These are phyloP conservation scores for Pelargonium fulgidum DNA, from an alignment of 441 rosid species.

Conservation along the genomic window DNA sequence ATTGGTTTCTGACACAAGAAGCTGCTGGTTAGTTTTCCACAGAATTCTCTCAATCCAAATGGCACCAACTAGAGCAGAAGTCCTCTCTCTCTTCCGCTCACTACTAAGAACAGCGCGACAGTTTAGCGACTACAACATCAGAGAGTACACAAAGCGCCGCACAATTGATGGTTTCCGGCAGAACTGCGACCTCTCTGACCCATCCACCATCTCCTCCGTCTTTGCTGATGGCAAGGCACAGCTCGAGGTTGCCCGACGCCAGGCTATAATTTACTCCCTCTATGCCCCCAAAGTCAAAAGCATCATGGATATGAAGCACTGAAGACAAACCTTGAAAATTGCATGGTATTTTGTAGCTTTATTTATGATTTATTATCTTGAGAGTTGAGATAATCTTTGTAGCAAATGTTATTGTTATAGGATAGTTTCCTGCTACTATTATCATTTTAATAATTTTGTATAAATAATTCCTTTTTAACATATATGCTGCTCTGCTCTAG, in stretches of 20 bases:
- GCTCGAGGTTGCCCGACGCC: constrained; percentile 58
- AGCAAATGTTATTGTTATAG: not conserved
- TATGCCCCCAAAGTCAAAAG: constrained; percentile 66
- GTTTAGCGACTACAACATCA: constrained; percentile 67
- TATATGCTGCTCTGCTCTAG: too few relatives aligned
- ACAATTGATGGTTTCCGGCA: constrained; percentile 54
- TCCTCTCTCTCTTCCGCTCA: constrained; percentile 49
- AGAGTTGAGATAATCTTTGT: not conserved
- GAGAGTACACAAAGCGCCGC: constrained; percentile 72
- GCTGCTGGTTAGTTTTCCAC: too few relatives aligned
- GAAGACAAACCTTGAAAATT: not conserved
- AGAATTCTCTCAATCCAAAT: constrained; percentile 15
- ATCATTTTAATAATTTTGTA: too few relatives aligned
- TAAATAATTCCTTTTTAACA: too few relatives aligned
- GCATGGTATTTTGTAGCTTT: not conserved
- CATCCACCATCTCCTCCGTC: constrained; percentile 38
- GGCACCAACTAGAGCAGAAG: constrained; percentile 33
- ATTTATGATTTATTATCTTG: not conserved
- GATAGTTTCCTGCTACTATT: too few relatives aligned
- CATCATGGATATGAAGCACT: constrained; percentile 55
- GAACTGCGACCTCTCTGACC: constrained; percentile 41
- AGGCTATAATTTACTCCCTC: constrained; percentile 54
- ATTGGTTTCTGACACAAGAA: too few relatives aligned
- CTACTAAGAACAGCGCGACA: constrained; percentile 64
- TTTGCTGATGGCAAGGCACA: constrained; percentile 50